phyloP scores from a whole-genome alignment of 768 basidiomycete genomes.

The Lactarius tabidus region DNA sequence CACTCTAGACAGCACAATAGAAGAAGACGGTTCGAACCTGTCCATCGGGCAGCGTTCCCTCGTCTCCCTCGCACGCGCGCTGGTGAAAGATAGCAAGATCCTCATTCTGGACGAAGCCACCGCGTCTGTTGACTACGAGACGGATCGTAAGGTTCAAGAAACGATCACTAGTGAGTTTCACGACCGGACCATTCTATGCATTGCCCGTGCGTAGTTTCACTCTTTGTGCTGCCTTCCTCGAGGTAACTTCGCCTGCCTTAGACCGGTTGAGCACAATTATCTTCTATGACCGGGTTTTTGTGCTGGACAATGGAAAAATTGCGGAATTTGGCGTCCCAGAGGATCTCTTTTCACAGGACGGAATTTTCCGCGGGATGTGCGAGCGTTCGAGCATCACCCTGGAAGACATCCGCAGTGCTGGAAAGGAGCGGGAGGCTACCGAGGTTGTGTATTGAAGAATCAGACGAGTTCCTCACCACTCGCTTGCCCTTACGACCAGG shows the following conservation, averaged over 20 bases:
- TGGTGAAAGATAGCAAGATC: conserved; percentile 81
- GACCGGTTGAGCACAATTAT: conserved; percentile 87
- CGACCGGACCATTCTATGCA: conserved; percentile 82
- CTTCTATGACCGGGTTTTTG: conserved; percentile 83
- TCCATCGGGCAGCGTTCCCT: conserved; percentile 80
- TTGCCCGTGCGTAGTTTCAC: conserved; percentile 63
- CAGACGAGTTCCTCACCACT: neutral
- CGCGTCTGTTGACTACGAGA: conserved; percentile 84
- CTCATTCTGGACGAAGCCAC: conserved; percentile 91
- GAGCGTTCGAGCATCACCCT: conserved; percentile 72
- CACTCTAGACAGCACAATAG: conserved; percentile 76
- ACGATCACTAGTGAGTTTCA: conserved; percentile 83
- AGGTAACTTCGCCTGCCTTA: conserved; percentile 24
- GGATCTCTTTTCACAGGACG: conserved; percentile 52
- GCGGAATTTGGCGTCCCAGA: conserved; percentile 84
- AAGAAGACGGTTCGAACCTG: conserved; percentile 83
- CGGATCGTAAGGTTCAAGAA: conserved; percentile 86
- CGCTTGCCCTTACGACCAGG: neutral
- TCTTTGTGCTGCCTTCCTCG: neutral
- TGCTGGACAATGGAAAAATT: conserved; percentile 76
- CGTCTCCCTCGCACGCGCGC: conserved; percentile 82
- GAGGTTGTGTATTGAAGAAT: neutral
- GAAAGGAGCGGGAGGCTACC: conserved; percentile 26
- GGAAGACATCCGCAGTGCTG: conserved; percentile 56
- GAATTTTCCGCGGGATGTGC: conserved; percentile 86